Base-by-base conservation (phyloP, 768 basidiomycete species). In the Termitomyces sp. region DNA sequence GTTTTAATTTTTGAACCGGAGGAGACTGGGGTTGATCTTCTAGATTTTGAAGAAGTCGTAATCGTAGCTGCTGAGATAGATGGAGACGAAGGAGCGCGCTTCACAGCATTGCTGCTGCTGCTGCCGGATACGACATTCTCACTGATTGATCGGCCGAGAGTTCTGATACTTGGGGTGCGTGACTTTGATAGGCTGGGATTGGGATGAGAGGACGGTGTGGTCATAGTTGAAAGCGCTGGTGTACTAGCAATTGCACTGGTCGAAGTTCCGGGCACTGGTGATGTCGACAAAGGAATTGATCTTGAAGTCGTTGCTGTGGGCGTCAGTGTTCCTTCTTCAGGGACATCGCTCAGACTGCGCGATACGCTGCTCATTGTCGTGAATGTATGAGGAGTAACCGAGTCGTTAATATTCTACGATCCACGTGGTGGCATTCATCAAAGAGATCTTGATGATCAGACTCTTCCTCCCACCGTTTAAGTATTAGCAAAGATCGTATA, bases 1-100 rank as follows among this genome's bases (percentile, higher is more conserved):
- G 72, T 70, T 13, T 81, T 76, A n/a, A 73, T 63, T 41, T 74
- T 77, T 31, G 68, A 76, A 58, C 73, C 64, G 16, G 71, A 66
- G 18, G 18, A 7, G 15, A 8, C 55, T 18, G 65, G 48, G 12
- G 45, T 20, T 15, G 65, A 33, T 47, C 64, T 67, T 6, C 67
- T 66, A 59, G 52, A 65, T 59, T 70, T 71, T 59, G 63, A 55
- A 54, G 66, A 64, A 39, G 58, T 41, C 31, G 60, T 20, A 61
- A 60, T 2, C 4, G 63, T 51, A 15, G 54, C 8, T 47, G 22
- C 44, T 22, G 44, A 55, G 13, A 44, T 36, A 34, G 67, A 67
- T 4, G 63, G 58, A 16, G 70, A 68, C 2, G 67, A 64, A n/a
- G 60, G 30, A 27, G 59, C 62, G 2, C 63, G 64, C 22, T 64